These are phyloP conservation scores for Candida jianshihensis DNA, from an alignment of 805 yeast genomes.

Conservation along the genomic window DNA sequence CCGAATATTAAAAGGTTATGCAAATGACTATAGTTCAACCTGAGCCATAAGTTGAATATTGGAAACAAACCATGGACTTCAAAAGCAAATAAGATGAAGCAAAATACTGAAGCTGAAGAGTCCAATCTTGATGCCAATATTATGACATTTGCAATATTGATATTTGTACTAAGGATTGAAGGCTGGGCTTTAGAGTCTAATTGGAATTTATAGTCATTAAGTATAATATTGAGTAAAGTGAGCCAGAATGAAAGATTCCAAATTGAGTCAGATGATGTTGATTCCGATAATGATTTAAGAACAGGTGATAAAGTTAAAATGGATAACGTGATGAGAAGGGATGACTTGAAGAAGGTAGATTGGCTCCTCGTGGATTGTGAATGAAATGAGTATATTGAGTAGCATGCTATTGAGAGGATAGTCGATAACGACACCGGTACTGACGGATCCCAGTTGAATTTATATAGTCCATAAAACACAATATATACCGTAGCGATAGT, in stretches of 20 bases:
- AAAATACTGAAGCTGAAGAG: constrained; percentile 71
- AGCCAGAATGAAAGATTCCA: constrained; percentile 89
- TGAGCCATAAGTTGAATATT: constrained; percentile 52
- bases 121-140: constrained; percentile 83
- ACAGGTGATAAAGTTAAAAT: constrained; percentile 83
- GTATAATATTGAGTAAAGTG: constrained; percentile 56
- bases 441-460: constrained; percentile 42
- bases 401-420: constrained; percentile 26
- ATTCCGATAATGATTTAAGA: constrained; percentile 75
- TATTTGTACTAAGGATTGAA: constrained; percentile 69
- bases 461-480: constrained; percentile 58
- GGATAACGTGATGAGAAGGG: constrained; percentile 60
- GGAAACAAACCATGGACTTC: constrained; percentile 71
- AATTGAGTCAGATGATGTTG: constrained; percentile 89
- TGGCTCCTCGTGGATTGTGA: not conserved
- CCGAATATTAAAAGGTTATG: constrained; percentile 7
- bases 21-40: constrained; percentile 27
- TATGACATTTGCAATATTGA: constrained; percentile 78
- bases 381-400: not conserved
- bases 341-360: constrained; percentile 44
- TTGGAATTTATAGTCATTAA: constrained; percentile 61
- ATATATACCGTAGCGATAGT: constrained; percentile 56
- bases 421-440: constrained; percentile 32
- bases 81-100: constrained; percentile 70
- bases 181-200: constrained; percentile 15